phyloP scores from a whole-genome alignment of 2,329 filamentous ascomycete species.

The Thielaviopsis musarum region DNA sequence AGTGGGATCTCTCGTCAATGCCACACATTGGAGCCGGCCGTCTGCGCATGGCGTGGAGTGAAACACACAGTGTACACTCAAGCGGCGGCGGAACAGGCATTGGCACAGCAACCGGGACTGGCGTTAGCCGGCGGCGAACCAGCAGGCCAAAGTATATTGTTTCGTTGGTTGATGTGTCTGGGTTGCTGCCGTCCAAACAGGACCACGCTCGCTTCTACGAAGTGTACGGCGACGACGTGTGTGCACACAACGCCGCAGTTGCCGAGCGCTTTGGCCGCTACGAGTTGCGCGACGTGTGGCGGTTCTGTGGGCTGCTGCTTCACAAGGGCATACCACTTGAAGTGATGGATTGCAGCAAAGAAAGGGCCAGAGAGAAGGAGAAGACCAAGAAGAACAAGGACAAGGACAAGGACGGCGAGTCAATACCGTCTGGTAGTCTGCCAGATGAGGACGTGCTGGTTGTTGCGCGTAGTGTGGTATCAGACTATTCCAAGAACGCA shows the following conservation, averaged over 20 bases:
- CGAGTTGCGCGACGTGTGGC: conserved; percentile 72
- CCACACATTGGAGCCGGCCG: conserved; percentile 19
- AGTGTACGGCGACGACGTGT: conserved; percentile 72
- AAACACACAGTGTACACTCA: conserved; percentile 39
- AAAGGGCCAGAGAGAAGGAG: not conserved
- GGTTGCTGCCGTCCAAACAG: conserved; percentile 61
- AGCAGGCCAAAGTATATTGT: conserved; percentile 34
- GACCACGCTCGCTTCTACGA: conserved; percentile 63
- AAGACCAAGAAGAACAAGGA: not conserved
- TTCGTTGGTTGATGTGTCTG: conserved; percentile 52
- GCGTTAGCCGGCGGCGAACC: conserved; percentile 27
- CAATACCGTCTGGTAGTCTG: too few relatives aligned
- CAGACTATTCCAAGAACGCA: conserved; percentile 16
- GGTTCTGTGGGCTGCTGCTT: conserved; percentile 59
- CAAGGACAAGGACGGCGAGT: not conserved
- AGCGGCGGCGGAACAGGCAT: conserved; percentile 40
- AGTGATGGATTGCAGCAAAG: conserved; percentile 32
- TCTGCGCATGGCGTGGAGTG: conserved; percentile 38
- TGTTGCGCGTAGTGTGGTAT: conserved; percentile 46
- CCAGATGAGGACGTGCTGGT: conserved; percentile 46
- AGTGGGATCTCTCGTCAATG: conserved; percentile 35
- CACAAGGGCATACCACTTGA: conserved; percentile 59
- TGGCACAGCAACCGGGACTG: conserved; percentile 25
- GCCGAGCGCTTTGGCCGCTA: conserved; percentile 52
- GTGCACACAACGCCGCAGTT: conserved; percentile 64